Percentiles rank a stretch among this genome's conserved stretches.
phyloP scores from a whole-genome alignment of 1,284 basidiomycete genomes.

The Leccinum angustisporum region DNA sequence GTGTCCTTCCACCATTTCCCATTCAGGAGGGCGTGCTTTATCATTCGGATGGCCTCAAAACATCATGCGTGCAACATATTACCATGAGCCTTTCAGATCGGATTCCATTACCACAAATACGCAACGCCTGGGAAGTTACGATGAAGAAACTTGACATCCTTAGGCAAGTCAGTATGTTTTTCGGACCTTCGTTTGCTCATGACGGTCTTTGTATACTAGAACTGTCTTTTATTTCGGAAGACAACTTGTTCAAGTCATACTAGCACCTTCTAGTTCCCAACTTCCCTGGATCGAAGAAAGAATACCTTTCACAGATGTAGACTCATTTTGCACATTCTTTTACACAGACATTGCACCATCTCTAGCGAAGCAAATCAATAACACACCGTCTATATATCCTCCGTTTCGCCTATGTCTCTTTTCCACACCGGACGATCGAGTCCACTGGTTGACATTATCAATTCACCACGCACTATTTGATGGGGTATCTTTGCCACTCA shows the following conservation, averaged over 20 bases:
- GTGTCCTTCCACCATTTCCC: conserved; percentile 46
- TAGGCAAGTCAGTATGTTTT: conserved; percentile 33
- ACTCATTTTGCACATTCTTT: conserved; percentile 36
- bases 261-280: conserved; percentile 26
- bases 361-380: conserved; percentile 40
- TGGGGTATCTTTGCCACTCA: conserved; percentile 43
- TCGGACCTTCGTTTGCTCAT: conserved; percentile 2
- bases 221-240: conserved; percentile 47
- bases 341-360: conserved; percentile 29
- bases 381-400: conserved; percentile 34
- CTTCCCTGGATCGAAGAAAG: conserved; percentile 33
- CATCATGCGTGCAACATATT: conserved; percentile 50
- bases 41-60: conserved; percentile 39
- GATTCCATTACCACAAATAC: conserved; percentile 29
- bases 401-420: conserved; percentile 40
- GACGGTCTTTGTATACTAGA: conserved; percentile 25
- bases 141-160: conserved; percentile 40
- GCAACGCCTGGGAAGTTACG: conserved; percentile 38
- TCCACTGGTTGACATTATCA: conserved; percentile 37
- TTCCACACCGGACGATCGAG: conserved; percentile 6
- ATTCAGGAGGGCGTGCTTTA: conserved; percentile 51
- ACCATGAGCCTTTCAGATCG: conserved; percentile 33
- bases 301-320: conserved; percentile 12
- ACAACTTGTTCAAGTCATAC: conserved; percentile 43
- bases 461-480: conserved; percentile 52